phyloP scores from a whole-genome alignment of 306 rosid species.

The Trifolium dubium region DNA sequence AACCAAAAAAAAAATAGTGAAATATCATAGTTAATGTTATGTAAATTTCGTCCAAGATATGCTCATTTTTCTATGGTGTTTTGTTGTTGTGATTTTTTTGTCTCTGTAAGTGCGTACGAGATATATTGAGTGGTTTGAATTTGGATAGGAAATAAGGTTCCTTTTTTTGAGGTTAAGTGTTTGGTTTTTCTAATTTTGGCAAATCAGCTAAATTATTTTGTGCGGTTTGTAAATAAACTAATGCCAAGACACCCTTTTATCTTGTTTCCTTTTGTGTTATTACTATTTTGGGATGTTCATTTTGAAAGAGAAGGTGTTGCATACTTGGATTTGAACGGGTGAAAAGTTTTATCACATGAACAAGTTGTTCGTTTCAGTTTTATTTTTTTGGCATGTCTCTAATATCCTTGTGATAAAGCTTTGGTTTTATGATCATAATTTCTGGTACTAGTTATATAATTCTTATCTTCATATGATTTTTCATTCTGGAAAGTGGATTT shows the following conservation, averaged over 20 bases:
- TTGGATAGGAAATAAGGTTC: slow-evolving; percentile 20
- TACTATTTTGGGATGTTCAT: slow-evolving; percentile 15
- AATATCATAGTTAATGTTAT: not conserved
- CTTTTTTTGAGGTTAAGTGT: slow-evolving; percentile 7
- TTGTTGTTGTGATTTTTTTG: not conserved
- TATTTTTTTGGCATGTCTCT: not conserved
- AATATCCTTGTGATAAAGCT: slow-evolving; percentile 16
- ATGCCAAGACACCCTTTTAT: slow-evolving; percentile 2
- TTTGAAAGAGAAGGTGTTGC: slow-evolving; percentile 33
- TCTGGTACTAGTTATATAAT: not conserved
- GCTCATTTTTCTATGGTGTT: not conserved
- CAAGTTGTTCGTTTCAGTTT: slow-evolving; percentile 18
- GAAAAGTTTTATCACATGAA: slow-evolving; percentile 28
- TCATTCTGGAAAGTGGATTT: not conserved
- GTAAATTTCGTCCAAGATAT: not conserved
- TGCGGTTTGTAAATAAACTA: slow-evolving; percentile 12
- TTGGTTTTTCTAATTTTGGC: slow-evolving; percentile 35
- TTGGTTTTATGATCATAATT: slow-evolving; percentile 20
- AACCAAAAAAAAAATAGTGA: not conserved
- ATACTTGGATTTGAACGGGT: slow-evolving; percentile 32
- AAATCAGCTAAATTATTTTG: slow-evolving; percentile 16
- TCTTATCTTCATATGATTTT: slow-evolving; percentile 6
- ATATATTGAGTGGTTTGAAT: slow-evolving; percentile 40
- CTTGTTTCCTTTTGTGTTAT: not conserved
- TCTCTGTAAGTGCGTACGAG: not conserved